These are phyloP conservation scores for Aspergillus sp. DNA, from an alignment of 2,329 filamentous ascomycete genomes.

Conservation along the genomic window DNA sequence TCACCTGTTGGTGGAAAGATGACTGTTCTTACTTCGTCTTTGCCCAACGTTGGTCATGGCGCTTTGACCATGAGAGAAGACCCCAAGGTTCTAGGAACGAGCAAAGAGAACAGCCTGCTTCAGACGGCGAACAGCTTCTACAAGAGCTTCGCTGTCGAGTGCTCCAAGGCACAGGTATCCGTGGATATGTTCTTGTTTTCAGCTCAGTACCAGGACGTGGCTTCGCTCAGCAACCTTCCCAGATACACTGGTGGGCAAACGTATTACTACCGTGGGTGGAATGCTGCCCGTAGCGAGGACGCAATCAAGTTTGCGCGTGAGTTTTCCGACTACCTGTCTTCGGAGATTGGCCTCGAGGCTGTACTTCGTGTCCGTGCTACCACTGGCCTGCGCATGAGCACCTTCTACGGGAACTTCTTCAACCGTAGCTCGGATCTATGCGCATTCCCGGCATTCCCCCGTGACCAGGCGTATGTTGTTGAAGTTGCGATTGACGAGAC, in stretches of 20 bases:
- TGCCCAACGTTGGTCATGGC: constrained; percentile 87
- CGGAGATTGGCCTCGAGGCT: constrained; percentile 93
- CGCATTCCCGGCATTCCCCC: constrained; percentile 95
- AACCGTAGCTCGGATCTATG: constrained; percentile 96
- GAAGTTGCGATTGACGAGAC: constrained; percentile 98
- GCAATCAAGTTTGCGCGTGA: constrained; percentile 97
- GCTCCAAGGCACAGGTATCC: constrained; percentile 97
- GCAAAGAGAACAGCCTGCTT: constrained; percentile 81
- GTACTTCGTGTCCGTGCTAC: constrained; percentile 94
- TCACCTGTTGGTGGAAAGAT: constrained; percentile 93
- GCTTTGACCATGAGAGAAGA: constrained; percentile 93
- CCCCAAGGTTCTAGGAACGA: constrained; percentile 91
- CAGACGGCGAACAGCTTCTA: constrained; percentile 96
- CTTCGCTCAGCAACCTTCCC: constrained; percentile 90
- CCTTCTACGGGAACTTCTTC: constrained; percentile 99
- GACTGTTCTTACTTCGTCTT: constrained; percentile 81
- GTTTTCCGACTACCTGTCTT: constrained; percentile 94
- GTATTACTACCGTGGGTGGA: constrained; percentile 98
- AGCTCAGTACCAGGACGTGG: constrained; percentile 95
- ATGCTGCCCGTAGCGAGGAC: constrained; percentile 87
- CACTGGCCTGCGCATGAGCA: constrained; percentile 91
- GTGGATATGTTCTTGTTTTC: constrained; percentile 98
- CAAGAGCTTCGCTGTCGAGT: constrained; percentile 98
- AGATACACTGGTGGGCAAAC: constrained; percentile 97
- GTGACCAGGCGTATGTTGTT: constrained; percentile 95